Percentiles rank a stretch among this genome's conserved stretches.
phyloP scores from a whole-genome alignment of 2,329 filamentous ascomycete genomes.

The Zymoseptoria passerinii region DNA sequence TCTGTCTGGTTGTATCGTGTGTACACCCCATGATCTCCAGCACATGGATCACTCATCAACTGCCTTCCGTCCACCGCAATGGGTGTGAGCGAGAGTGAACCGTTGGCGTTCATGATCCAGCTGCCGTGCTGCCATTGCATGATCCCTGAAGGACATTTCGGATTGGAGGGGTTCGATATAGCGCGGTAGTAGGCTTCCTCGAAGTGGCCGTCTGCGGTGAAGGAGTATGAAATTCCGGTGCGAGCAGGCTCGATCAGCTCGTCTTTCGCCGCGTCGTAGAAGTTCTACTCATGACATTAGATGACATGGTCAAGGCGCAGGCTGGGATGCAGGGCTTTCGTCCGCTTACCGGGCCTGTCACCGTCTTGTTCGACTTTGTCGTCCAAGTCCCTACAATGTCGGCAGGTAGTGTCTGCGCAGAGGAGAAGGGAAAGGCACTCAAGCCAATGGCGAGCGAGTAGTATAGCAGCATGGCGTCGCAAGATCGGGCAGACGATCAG shows the following conservation, averaged over 20 bases:
- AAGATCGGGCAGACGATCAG: background rate
- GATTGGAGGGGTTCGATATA: conserved; percentile 51
- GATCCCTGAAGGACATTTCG: conserved; percentile 54
- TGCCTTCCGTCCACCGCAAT: conserved; percentile 60
- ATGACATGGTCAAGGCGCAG: background rate
- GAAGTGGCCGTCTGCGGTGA: conserved; percentile 58
- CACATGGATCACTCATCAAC: conserved; percentile 57
- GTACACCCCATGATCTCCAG: conserved; percentile 47
- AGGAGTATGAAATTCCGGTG: conserved; percentile 67
- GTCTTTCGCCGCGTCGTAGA: conserved; percentile 61
- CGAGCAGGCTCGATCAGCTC: conserved; percentile 56
- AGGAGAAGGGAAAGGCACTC: conserved; percentile 14
- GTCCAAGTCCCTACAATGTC: conserved; percentile 63
- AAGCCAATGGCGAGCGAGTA: conserved; percentile 22
- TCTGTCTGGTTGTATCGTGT: conserved; percentile 60
- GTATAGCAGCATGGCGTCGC: conserved; percentile 22
- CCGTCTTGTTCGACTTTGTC: conserved; percentile 59
- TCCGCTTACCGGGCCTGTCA: conserved; percentile 57
- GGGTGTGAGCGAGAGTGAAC: conserved; percentile 52
- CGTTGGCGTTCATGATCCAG: conserved; percentile 49
- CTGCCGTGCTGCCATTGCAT: conserved; percentile 68
- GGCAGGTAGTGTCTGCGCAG: conserved; percentile 14
- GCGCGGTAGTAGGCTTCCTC: conserved; percentile 64
- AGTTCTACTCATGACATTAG: conserved; percentile 41
- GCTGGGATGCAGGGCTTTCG: background rate